Evolutionary conservation across 441 rosid genomes (phyloP).

Genomic region (Dalechampia spathulata): DNA sequence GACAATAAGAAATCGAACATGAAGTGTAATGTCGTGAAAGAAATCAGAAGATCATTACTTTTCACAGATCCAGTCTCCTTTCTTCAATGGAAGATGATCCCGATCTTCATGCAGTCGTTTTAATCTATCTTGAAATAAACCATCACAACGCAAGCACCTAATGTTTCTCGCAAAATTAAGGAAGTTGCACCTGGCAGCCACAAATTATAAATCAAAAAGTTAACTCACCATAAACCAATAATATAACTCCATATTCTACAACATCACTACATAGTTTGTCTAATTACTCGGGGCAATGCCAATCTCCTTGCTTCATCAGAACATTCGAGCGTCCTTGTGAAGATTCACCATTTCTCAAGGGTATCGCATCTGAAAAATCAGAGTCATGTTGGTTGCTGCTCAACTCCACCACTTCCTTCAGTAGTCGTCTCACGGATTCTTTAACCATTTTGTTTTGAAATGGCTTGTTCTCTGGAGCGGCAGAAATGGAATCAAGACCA

Average conservation of each 20-base stretch:
- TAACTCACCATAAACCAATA: background rate
- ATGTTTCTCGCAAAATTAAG: slow-evolving; percentile 74
- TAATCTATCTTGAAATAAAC: slow-evolving; percentile 50
- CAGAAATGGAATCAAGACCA: slow-evolving; percentile 46
- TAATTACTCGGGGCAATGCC: slow-evolving; percentile 69
- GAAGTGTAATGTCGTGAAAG: background rate
- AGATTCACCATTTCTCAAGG: slow-evolving; percentile 9
- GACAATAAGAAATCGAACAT: slow-evolving; percentile 12
- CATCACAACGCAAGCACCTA: slow-evolving; percentile 61
- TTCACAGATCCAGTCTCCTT: slow-evolving; percentile 88
- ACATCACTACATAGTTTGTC: background rate
- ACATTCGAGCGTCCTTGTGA: slow-evolving; percentile 15
- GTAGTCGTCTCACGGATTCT: slow-evolving; percentile 50
- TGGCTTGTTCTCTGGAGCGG: slow-evolving; percentile 43
- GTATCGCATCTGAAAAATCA: slow-evolving; percentile 11
- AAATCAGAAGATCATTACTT: slow-evolving; percentile 31
- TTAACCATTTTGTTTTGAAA: slow-evolving; percentile 52
- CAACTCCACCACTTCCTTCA: slow-evolving; percentile 51
- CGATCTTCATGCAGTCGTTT: slow-evolving; percentile 49
- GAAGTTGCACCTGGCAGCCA: slow-evolving; percentile 60
- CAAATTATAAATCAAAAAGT: slow-evolving; percentile 1
- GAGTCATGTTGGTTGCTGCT: slow-evolving; percentile 30
- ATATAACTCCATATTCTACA: background rate
- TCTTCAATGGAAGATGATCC: slow-evolving; percentile 71
- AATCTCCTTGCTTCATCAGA: slow-evolving; percentile 63